These are phyloP conservation scores for Dillenia turbinata DNA, from an alignment of 164 flowering plant genomes.

Conservation along the genomic window DNA sequence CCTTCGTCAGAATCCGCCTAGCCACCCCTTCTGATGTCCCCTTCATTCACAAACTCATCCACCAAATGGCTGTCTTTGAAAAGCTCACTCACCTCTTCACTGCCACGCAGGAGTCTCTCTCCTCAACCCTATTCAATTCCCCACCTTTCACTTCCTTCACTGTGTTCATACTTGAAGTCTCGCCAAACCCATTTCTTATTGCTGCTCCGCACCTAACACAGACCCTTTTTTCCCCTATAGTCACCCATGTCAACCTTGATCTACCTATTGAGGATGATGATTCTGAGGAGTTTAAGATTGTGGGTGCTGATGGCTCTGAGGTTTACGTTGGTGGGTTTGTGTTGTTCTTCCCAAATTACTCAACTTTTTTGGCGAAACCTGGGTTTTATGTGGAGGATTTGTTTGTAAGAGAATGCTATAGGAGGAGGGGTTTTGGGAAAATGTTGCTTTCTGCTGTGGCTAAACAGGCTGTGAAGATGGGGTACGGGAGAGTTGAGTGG, in stretches of 20 bases:
- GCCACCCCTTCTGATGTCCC: too few relatives aligned
- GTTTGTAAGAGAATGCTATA: conserved; percentile 71
- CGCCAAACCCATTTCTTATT: too few relatives aligned
- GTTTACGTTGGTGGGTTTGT: conserved; percentile 67
- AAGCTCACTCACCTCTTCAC: too few relatives aligned
- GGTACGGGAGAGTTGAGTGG: conserved; percentile 88
- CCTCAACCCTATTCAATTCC: too few relatives aligned
- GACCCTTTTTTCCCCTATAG: conserved; percentile 26
- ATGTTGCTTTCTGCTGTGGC: conserved; percentile 76
- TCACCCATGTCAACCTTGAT: conserved; percentile 25
- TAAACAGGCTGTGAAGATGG: conserved; percentile 72
- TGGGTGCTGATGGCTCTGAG: conserved; percentile 9
- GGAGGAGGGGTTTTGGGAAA: conserved; percentile 74
- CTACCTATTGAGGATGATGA: conserved; percentile 50
- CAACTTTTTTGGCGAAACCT: conserved; percentile 68
- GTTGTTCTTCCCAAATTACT: conserved; percentile 80
- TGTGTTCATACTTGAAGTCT: too few relatives aligned
- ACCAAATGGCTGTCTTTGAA: too few relatives aligned
- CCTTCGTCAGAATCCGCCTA: too few relatives aligned
- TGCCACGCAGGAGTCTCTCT: too few relatives aligned
- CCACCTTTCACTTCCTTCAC: too few relatives aligned
- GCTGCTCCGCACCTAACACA: not conserved
- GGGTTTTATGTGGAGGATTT: conserved; percentile 86
- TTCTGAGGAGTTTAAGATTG: conserved; percentile 26
- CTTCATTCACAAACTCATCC: too few relatives aligned